Percentiles rank a stretch among this genome's conserved stretches.
Evolutionary conservation across 2,329 filamentous ascomycete genomes (phyloP).

Genomic region (Onygena corvina): DNA sequence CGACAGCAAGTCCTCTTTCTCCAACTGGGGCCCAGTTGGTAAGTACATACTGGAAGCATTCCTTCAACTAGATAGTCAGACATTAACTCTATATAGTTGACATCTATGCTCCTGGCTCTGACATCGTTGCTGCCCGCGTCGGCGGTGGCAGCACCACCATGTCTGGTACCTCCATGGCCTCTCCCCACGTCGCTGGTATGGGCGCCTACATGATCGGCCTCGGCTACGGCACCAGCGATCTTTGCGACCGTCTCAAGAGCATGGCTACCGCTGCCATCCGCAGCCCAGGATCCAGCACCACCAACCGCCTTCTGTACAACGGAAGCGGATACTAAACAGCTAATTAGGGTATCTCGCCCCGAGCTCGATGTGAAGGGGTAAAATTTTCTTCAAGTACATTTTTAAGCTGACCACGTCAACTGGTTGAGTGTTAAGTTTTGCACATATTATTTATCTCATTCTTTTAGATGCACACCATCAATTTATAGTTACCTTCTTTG

Average conservation of each 20-base stretch:
- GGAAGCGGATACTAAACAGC: conserved; percentile 12
- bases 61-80: conserved; percentile 16
- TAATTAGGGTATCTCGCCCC: background rate
- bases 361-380: background rate
- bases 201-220: conserved; percentile 38
- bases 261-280: conserved; percentile 34
- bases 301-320: conserved; percentile 23
- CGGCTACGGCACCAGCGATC: conserved; percentile 33
- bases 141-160: conserved; percentile 37
- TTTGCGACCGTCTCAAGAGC: conserved; percentile 41
- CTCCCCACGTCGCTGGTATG: conserved; percentile 41
- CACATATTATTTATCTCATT: conserved; percentile 6
- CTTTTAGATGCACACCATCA: background rate
- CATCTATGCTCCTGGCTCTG: conserved; percentile 46
- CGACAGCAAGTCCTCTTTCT: conserved; percentile 30
- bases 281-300: conserved; percentile 18
- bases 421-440: conserved; percentile 5
- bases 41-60: conserved; percentile 3
- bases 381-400: background rate
- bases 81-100: conserved; percentile 31
- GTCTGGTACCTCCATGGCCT: conserved; percentile 29
- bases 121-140: conserved; percentile 41
- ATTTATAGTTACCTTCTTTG: background rate
- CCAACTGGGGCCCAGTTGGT: conserved; percentile 33
- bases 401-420: conserved; percentile 1